Base-by-base conservation (phyloP, 148 eudicot genomes). In the Rhododendron williamsianum region DNA sequence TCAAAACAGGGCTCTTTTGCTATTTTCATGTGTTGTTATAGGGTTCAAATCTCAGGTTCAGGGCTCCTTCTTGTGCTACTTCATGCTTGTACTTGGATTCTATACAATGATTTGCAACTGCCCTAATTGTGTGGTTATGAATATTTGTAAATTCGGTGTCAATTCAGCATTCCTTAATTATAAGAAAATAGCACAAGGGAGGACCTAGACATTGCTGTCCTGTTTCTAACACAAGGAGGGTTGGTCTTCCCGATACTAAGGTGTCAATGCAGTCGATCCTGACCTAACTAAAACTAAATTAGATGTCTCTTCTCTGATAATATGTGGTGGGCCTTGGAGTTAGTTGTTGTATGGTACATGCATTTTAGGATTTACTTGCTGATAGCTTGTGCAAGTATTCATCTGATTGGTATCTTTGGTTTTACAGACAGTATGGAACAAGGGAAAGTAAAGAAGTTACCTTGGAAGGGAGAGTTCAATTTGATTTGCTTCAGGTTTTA, bases 381-480 rank as follows among this genome's bases (percentile, higher is more conserved):
- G 36, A 33, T 76, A 12, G 23, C 69, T 54, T 76, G 81, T 72
- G 48, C 36, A 36, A 76, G 43, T 46, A 19, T 63, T 81, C 36
- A 82, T 65, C 84, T 88, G 80, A 67, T 83, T 56, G 56, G 69
- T 85, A 80, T 83, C 25, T 88, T 6, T 45, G 43, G 84, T 81
- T 23, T 87, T 92, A 80, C 95, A 97, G 99, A 85, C 99, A 97
- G 84, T 89, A 88, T 80, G 99, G 99, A 83, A 97, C 94, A 78
- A 92, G 99, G 88, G 99, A 95, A 87, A 95, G 98, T 86, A 97
- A 97, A 92, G 99, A 97, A 89, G 92, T 95, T 60, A 87, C 94
- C 13, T 86, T 95, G 46, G 99, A 97, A 86, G 99, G 99, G 87
- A 95, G 99, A 89, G 94, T 97, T 81, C 98, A 97, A 86, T 95